Conservation (phyloP, 2,329 filamentous ascomycete genomes). For the Xylaria hypoxylon region DNA sequence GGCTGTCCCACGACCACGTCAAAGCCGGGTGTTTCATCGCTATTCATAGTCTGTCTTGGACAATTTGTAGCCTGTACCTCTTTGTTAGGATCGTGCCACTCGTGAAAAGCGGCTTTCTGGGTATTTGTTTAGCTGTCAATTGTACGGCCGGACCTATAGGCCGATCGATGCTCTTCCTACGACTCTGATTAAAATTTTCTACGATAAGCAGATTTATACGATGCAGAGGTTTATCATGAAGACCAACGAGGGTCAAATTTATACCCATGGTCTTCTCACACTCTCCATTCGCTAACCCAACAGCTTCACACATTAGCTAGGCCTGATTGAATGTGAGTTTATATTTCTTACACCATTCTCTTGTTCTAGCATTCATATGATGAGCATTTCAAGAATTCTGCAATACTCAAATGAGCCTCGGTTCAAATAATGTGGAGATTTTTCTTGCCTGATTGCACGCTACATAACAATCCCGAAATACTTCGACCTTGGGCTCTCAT, state of each 20-base stretch:
- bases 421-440: constrained; percentile 48
- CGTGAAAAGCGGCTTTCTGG: background rate
- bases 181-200: too few relatives aligned
- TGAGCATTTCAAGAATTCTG: constrained; percentile 54
- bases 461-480: constrained; percentile 16
- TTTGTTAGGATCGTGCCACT: background rate
- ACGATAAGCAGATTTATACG: too few relatives aligned
- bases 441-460: constrained; percentile 51
- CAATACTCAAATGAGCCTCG: constrained; percentile 51
- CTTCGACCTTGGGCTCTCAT: background rate
- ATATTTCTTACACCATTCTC: background rate
- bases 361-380: constrained; percentile 39
- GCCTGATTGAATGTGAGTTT: constrained; percentile 24
- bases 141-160: too few relatives aligned
- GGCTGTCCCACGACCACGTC: too few relatives aligned
- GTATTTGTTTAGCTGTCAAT: too few relatives aligned
- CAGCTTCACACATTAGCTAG: background rate
- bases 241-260: background rate
- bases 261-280: background rate
- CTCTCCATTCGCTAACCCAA: background rate
- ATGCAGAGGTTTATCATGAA: too few relatives aligned
- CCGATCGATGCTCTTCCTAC: too few relatives aligned
- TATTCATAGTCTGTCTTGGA: too few relatives aligned
- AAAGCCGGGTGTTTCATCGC: too few relatives aligned
- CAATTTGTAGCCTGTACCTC: background rate